Percentiles rank a stretch among this genome's conserved stretches.
Evolutionary conservation across 768 basidiomycete species (phyloP).

Genomic region (Tricholoma saponaceum): DNA sequence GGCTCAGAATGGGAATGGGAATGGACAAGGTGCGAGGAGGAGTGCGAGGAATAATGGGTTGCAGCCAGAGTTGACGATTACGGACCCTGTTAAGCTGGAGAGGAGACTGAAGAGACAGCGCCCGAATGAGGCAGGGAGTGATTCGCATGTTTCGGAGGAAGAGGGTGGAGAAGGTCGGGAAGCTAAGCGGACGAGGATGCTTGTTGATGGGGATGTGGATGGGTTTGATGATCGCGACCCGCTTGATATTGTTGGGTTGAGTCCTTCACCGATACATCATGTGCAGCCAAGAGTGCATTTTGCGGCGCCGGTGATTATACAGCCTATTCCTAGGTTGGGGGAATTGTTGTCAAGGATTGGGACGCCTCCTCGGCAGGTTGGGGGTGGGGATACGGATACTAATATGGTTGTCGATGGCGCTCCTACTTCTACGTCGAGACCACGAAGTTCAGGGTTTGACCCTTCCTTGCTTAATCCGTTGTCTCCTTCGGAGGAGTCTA

Average conservation of each 20-base stretch:
- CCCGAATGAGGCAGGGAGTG: conserved; percentile 49
- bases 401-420: conserved; percentile 36
- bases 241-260: conserved; percentile 37
- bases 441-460: conserved; percentile 43
- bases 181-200: conserved; percentile 54
- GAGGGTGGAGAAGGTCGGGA: conserved; percentile 46
- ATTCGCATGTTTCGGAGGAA: conserved; percentile 49
- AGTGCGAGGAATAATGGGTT: conserved; percentile 74
- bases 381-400: conserved; percentile 8
- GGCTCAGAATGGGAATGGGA: conserved; percentile 23
- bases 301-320: conserved; percentile 26
- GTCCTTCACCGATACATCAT: conserved; percentile 20
- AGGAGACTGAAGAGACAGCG: conserved; percentile 71
- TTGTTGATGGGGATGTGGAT: conserved; percentile 40
- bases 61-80: conserved; percentile 66
- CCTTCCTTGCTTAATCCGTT: conserved; percentile 51
- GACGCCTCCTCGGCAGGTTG: neutral
- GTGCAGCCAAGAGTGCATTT: conserved; percentile 45
- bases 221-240: conserved; percentile 50
- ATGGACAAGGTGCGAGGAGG: conserved; percentile 55
- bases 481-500: conserved; percentile 21
- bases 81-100: conserved; percentile 73
- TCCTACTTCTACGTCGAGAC: conserved; percentile 13
- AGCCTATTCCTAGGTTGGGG: conserved; percentile 13
- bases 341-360: neutral